phyloP scores from a whole-genome alignment of 2,329 filamentous ascomycete genomes.

The Microcyclospora tardicrescens region DNA sequence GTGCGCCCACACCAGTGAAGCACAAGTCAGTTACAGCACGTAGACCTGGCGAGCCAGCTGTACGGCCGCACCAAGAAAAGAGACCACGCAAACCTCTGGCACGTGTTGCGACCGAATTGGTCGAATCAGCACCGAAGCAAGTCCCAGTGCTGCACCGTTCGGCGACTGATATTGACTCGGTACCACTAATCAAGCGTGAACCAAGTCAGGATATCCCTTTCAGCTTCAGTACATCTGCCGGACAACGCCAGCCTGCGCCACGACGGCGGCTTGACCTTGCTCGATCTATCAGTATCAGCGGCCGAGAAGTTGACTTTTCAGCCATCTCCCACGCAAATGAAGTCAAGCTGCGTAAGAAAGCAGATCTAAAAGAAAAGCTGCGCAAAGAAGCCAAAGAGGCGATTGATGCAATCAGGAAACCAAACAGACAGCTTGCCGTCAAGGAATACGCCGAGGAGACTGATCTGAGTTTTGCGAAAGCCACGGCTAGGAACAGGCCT shows the following conservation, averaged over 20 bases:
- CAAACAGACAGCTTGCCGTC: conserved; percentile 58
- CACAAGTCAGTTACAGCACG: conserved; percentile 32
- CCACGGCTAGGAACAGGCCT: conserved; percentile 12
- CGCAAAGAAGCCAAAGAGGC: conserved; percentile 41
- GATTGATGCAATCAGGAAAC: conserved; percentile 60
- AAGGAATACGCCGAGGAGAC: conserved; percentile 54
- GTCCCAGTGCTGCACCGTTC: conserved; percentile 54
- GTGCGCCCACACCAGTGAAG: conserved; percentile 44
- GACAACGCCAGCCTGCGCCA: too few relatives aligned
- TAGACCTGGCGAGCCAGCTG: conserved; percentile 28
- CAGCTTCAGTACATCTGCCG: conserved; percentile 12
- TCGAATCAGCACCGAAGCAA: conserved; percentile 39
- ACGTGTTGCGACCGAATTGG: conserved; percentile 47
- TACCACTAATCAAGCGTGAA: conserved; percentile 55
- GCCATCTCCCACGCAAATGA: conserved; percentile 42
- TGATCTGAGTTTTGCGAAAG: conserved; percentile 41
- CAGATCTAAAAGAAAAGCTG: conserved; percentile 54
- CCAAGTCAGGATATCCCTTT: conserved; percentile 37
- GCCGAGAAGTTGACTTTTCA: conserved; percentile 43
- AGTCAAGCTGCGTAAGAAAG: conserved; percentile 50
- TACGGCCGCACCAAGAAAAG: conserved; percentile 26
- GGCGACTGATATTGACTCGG: conserved; percentile 41
- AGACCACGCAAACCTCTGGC: conserved; percentile 43
- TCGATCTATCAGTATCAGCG: conserved; percentile 8
- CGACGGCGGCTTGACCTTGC: too few relatives aligned